Evolutionary conservation across 371 early-diverging fungal genomes (phyloP).

Genomic region (Mortierella sp.): DNA sequence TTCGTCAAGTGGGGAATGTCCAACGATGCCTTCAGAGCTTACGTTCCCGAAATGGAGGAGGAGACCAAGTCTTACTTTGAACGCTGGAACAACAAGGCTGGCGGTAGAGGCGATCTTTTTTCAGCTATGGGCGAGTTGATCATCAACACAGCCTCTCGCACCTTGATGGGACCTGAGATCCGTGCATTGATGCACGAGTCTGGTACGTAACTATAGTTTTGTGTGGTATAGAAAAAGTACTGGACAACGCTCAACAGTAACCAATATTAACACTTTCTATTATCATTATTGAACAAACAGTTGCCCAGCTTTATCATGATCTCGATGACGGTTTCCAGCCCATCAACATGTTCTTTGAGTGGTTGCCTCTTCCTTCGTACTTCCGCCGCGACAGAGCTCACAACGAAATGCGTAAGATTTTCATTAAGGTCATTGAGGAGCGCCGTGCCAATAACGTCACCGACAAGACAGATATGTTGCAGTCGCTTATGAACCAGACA

Average conservation of each 20-base stretch:
- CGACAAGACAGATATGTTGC: slow-evolving; percentile 79
- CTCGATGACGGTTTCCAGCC: slow-evolving; percentile 96
- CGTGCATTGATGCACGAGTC: slow-evolving; percentile 84
- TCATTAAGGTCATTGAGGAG: slow-evolving; percentile 83
- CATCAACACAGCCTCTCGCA: slow-evolving; percentile 95
- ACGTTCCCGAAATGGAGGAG: slow-evolving; percentile 89
- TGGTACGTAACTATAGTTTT: slow-evolving; percentile 38
- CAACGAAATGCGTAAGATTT: slow-evolving; percentile 83
- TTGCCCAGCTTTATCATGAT: slow-evolving; percentile 94
- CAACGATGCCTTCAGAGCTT: slow-evolving; percentile 86
- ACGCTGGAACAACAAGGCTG: slow-evolving; percentile 67
- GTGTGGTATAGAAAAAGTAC: background rate
- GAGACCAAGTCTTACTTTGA: slow-evolving; percentile 85
- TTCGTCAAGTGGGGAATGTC: slow-evolving; percentile 95
- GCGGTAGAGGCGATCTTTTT: slow-evolving; percentile 74
- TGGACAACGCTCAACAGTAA: background rate
- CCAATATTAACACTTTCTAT: background rate
- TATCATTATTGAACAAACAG: slow-evolving; percentile 41
- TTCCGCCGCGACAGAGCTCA: slow-evolving; percentile 90
- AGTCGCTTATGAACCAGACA: slow-evolving; percentile 84
- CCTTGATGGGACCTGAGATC: slow-evolving; percentile 95
- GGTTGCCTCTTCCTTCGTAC: slow-evolving; percentile 87
- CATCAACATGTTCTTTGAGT: slow-evolving; percentile 91
- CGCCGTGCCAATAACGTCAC: slow-evolving; percentile 72
- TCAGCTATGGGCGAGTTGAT: slow-evolving; percentile 90